A percentile compares a stretch with the other conserved stretches of the same genome.
Conservation (phyloP, 305 asterid genomes). For the Ilex paraguariensis region DNA sequence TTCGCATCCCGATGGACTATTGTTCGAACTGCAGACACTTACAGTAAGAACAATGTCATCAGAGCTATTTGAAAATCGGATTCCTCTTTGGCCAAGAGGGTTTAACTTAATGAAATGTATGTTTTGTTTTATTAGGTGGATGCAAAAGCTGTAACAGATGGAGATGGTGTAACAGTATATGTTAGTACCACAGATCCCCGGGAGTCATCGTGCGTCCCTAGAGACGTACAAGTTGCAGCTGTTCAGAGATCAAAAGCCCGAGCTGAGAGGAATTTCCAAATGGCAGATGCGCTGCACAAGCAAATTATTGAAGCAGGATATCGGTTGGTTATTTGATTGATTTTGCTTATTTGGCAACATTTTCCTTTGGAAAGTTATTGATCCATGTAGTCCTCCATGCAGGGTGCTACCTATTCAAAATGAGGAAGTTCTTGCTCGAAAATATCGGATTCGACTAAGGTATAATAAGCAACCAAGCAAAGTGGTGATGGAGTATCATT, state of each 20-base stretch:
- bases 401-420: constrained; percentile 56
- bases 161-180: constrained; percentile 78
- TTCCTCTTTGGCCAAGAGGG: not conserved
- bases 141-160: constrained; percentile 88
- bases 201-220: constrained; percentile 65
- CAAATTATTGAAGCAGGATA: constrained; percentile 72
- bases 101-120: not conserved
- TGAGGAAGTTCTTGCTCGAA: constrained; percentile 72
- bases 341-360: not conserved
- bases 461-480: constrained; percentile 11
- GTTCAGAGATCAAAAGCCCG: constrained; percentile 64
- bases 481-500: not conserved
- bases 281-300: constrained; percentile 67
- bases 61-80: not conserved
- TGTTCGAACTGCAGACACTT: constrained; percentile 68
- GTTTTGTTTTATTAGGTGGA: constrained; percentile 43
- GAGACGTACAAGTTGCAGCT: constrained; percentile 55
- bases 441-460: constrained; percentile 88
- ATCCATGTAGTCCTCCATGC: constrained; percentile 20
- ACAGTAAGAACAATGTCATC: constrained; percentile 46
- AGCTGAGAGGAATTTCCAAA: constrained; percentile 43
- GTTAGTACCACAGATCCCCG: constrained; percentile 50
- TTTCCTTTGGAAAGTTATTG: not conserved
- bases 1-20: constrained; percentile 50
- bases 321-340: constrained; percentile 29